phyloP scores from a whole-genome alignment of 2,329 filamentous ascomycete genomes.

The Byssochlamys sp. region DNA sequence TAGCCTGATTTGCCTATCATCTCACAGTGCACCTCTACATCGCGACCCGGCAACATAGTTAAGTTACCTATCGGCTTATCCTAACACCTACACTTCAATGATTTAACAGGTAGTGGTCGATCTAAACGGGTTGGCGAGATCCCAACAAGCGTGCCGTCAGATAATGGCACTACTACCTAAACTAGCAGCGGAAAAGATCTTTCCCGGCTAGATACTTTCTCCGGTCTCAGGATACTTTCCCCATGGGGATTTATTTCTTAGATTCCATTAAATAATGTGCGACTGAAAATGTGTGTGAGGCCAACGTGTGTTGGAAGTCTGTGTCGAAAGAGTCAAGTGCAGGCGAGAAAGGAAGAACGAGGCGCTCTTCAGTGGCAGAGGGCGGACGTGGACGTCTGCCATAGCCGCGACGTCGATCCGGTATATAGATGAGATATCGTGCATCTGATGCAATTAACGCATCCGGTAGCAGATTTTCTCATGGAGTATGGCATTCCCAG shows the following conservation, averaged over 20 bases:
- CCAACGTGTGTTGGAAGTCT: conserved; percentile 27
- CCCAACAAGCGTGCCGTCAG: conserved; percentile 14
- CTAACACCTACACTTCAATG: no score
- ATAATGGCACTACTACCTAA: conserved; percentile 9
- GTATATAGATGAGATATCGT: conserved; percentile 26
- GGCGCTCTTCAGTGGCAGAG: conserved; percentile 39
- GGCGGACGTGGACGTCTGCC: conserved; percentile 46
- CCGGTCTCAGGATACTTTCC: conserved; percentile 29
- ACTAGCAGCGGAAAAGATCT: conserved; percentile 25
- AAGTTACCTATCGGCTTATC: no score
- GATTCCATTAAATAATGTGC: conserved; percentile 7
- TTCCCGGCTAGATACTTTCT: conserved; percentile 28
- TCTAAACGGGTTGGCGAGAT: conserved; percentile 16
- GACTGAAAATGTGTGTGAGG: conserved; percentile 13
- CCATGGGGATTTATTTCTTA: conserved; percentile 20
- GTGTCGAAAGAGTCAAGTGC: conserved; percentile 47
- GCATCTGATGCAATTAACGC: conserved; percentile 17
- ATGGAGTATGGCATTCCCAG: conserved; percentile 17
- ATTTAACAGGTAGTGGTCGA: no score
- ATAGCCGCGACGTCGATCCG: conserved; percentile 52
- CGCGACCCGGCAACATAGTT: no score
- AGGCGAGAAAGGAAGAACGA: conserved; percentile 31
- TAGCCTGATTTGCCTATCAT: no score
- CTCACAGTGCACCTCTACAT: no score
- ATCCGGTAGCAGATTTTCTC: conserved; percentile 20